Base-by-base conservation (phyloP, 2,329 filamentous ascomycete species). In the Didymella arachidicola region DNA sequence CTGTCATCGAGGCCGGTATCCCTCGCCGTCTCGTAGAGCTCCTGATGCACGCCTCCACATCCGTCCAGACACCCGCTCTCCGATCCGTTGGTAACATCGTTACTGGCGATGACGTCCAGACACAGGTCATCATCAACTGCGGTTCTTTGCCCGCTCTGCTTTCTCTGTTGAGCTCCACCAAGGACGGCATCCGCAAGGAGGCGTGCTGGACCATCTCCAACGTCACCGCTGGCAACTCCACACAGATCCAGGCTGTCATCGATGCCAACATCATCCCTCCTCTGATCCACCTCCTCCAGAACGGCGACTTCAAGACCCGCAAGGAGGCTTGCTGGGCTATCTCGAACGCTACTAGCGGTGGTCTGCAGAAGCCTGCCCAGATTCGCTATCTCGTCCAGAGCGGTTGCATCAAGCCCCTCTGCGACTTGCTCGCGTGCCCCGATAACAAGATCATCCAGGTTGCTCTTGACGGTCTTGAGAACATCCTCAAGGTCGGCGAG, bases 401-500 rank as follows among this genome's bases (percentile, higher is more conserved):
- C 80, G 95, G 95, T 65, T 97, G 93, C 83, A 98, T 99, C 82
- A 96, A 94, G 82, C 95, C 95, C 4, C 86, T 99, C 32, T 99
- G 95, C 79, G 95, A 99, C 74, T 87, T 99, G 26, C 87, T 99
- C 57, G 88, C 87, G 38, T 99, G 95, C 84, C 96, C 96, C 29
- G 95, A 99, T 80, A 99, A 99, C 83, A 99, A 99, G 87, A 99
- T 99, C 77, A 99, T 99, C 72, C 95, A 99, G 80, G 95, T 99
- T 67, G 95, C 95, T 65, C 87, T 99, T 47, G 95, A 99, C 73
- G 95, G 95, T 53, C 86, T 99, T 55, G 95, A 99, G 88, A 99
- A 99, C 81, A 98, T 99, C 66, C 88, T 99, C 74, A 99, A 99
- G 89, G 95, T 99, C 63, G 95, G 95, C 53, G 95, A 99, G 72